Evolutionary conservation across 169 alveolate genomes (phyloP).

Genomic region (Plasmodium chabaudi): DNA sequence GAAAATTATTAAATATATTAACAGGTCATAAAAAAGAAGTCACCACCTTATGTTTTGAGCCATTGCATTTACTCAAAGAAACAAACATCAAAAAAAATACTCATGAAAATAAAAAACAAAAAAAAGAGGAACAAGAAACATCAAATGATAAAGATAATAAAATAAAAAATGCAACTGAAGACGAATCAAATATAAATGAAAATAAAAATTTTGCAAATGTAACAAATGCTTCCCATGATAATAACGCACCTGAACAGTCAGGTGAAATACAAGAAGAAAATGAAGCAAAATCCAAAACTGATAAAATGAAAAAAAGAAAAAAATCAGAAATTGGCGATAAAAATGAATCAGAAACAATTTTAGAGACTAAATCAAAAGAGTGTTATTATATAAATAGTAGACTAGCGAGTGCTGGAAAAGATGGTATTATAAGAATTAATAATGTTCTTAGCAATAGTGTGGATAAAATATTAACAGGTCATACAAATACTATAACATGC

Average conservation of each 20-base stretch:
- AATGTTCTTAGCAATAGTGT: conserved; percentile 87
- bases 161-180: neutral
- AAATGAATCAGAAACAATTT: neutral
- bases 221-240: neutral
- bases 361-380: neutral
- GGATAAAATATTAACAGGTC: conserved; percentile 91
- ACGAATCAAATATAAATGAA: neutral
- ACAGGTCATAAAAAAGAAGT: conserved; percentile 82
- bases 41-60: conserved; percentile 91
- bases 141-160: neutral
- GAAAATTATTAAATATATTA: conserved; percentile 74
- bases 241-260: neutral
- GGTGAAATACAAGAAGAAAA: neutral
- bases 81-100: conserved; percentile 20
- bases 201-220: neutral
- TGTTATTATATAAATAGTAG: conserved; percentile 47
- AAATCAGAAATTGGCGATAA: neutral
- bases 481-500: conserved; percentile 93
- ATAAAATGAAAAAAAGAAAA: neutral
- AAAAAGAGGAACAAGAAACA: neutral
- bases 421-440: conserved; percentile 94
- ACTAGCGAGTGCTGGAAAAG: conserved; percentile 86
- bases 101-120: conserved; percentile 6
- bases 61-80: conserved; percentile 86
- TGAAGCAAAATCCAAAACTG: neutral